Base-by-base conservation (phyloP, 495 filamentous ascomycete species). In the Usnea hakonensis region DNA sequence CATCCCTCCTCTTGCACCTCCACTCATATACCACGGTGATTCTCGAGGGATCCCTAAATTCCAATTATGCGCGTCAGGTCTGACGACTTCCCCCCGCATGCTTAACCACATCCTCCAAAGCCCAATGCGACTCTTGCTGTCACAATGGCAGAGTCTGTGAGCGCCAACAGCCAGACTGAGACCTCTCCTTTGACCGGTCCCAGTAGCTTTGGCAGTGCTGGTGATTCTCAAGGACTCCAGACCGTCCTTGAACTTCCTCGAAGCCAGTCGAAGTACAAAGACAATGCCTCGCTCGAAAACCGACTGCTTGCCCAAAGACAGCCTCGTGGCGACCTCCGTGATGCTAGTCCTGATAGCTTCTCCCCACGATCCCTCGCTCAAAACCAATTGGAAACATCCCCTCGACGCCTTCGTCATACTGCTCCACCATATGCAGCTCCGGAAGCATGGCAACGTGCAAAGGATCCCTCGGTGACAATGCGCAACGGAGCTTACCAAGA, bases 191-290 rank as follows among this genome's bases (percentile, higher is more conserved):
- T 64, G 56, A 64, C 62, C 43, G 56, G 56, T 11, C 62, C 62
- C 3, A 64, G 62, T 35, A 60, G 48, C 56, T 36, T 64, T 37
- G 62, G 62, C 35, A 64, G 63, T 50, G 41, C 23, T 33, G 21
- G 60, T 19, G 64, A 66, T 32, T 13, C 56, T 23, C 55, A 64
- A 38, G 64, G 64, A 38, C 56, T 66, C 13, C 46, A 61, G 30
- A 66, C 64, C 10, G 64, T 66, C 13, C 64, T 60, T 35, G 64
- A 66, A 46, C 55, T 59, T 55, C 61, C 60, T 41, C 44, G 56
- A 38, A 55, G 56, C 10, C 63, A 60, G 56, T 40, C 50, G 19
- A 36, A 30, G 8, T 52, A 60, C 44, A 41, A 50, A 21, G 46
- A 55, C 35, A 36, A 65, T 54, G 55, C 50, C 50, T 55, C 32